Evolutionary conservation across 306 rosid species (phyloP).

Genomic region (Oemleria cerasiformis): DNA sequence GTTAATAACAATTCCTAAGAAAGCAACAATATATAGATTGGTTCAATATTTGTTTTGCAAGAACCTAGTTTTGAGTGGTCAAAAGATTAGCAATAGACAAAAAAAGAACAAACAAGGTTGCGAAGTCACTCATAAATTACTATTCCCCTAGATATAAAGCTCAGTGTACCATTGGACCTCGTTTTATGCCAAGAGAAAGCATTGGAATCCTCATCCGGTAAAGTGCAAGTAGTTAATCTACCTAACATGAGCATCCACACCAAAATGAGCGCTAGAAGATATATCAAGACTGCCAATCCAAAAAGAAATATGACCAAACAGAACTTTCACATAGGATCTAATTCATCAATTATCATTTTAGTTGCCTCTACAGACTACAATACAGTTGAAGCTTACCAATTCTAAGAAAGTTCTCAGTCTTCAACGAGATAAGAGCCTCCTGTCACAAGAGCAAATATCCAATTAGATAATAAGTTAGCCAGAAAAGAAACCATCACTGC

Average conservation of each 20-base stretch:
- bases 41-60: neutral
- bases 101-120: neutral
- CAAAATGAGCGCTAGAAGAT: neutral
- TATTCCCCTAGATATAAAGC: neutral
- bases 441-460: slow-evolving; percentile 16
- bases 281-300: neutral
- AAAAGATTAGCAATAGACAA: neutral
- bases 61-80: neutral
- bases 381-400: slow-evolving; percentile 10
- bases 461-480: slow-evolving; percentile 11
- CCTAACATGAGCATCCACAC: neutral
- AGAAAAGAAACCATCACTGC: slow-evolving; percentile 3
- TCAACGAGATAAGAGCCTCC: slow-evolving; percentile 8
- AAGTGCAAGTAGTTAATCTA: neutral
- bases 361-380: slow-evolving; percentile 4
- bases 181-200: neutral
- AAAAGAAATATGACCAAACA: neutral
- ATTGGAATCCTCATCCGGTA: neutral
- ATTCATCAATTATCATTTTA: slow-evolving; percentile 1
- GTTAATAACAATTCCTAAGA: too few species aligned
- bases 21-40: neutral
- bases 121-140: neutral
- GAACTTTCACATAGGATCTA: neutral
- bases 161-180: neutral
- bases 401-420: neutral